phyloP scores from a whole-genome alignment of 495 filamentous ascomycete species.

The Lepidopterella palustris region DNA sequence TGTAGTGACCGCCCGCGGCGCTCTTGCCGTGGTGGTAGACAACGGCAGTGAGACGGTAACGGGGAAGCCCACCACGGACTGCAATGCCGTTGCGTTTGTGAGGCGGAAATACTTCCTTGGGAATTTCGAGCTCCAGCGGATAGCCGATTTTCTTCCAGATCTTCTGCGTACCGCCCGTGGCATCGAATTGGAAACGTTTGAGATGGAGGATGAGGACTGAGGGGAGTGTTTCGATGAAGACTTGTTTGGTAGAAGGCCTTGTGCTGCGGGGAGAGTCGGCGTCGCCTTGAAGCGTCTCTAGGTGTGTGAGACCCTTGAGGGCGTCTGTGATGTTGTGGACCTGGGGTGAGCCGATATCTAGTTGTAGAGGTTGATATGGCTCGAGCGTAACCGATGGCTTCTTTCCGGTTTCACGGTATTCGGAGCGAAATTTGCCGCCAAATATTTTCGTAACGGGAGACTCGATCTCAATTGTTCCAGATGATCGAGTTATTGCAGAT shows the following conservation, averaged over 20 bases:
- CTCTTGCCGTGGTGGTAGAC: conserved; percentile 98
- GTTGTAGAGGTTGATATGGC: conserved; percentile 87
- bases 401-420: conserved; percentile 77
- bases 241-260: conserved; percentile 76
- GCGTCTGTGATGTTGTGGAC: conserved; percentile 90
- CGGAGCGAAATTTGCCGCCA: conserved; percentile 84
- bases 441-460: conserved; percentile 93
- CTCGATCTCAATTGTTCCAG: conserved; percentile 62
- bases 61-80: conserved; percentile 59
- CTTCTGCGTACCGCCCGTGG: conserved; percentile 84
- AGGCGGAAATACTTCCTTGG: conserved; percentile 81
- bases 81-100: conserved; percentile 59
- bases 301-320: conserved; percentile 71
- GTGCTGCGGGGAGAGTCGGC: conserved; percentile 77
- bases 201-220: conserved; percentile 91
- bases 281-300: conserved; percentile 79
- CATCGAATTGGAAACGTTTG: conserved; percentile 95
- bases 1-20: conserved; percentile 92
- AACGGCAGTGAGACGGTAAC: conserved; percentile 81
- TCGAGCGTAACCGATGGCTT: conserved; percentile 88
- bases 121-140: conserved; percentile 88
- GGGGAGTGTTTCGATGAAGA: conserved; percentile 88
- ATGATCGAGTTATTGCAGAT: conserved; percentile 77
- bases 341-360: conserved; percentile 82
- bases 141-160: conserved; percentile 99